phyloP scores from a whole-genome alignment of 257 asterid genomes.

The Nicotiana knightiana region DNA sequence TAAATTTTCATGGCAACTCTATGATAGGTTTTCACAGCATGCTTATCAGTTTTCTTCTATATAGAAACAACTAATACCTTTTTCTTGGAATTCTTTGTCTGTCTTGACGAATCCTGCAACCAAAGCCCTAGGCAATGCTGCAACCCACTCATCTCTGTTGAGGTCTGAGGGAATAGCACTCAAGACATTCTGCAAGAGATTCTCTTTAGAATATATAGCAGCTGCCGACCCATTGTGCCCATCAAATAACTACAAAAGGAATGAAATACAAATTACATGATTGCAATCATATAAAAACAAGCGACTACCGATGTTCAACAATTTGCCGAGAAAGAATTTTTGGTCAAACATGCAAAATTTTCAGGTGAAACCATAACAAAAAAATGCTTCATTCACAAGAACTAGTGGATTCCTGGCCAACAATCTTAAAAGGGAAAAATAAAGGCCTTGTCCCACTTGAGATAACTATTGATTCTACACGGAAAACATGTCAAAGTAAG shows the following conservation, averaged over 20 bases:
- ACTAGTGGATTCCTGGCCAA: neutral
- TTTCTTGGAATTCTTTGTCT: constrained; percentile 67
- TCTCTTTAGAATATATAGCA: constrained; percentile 65
- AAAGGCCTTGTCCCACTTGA: neutral
- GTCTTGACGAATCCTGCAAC: constrained; percentile 78
- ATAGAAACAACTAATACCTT: constrained; percentile 30
- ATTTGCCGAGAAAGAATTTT: neutral
- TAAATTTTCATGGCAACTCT: neutral
- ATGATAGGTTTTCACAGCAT: neutral
- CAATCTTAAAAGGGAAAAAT: neutral
- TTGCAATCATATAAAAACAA: neutral
- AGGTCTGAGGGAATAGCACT: constrained; percentile 64
- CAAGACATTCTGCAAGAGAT: constrained; percentile 62
- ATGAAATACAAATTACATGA: constrained; percentile 5
- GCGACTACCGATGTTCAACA: neutral
- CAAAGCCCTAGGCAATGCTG: constrained; percentile 78
- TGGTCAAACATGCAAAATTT: neutral
- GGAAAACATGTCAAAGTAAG: neutral
- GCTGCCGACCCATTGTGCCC: constrained; percentile 84
- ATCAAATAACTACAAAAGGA: constrained; percentile 53
- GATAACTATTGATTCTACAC: neutral
- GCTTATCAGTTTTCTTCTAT: neutral
- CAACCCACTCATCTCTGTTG: constrained; percentile 64
- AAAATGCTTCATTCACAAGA: too few relatives aligned
- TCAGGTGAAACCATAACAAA: neutral